phyloP scores from a whole-genome alignment of 768 basidiomycete species.

The Suillus variegatus region DNA sequence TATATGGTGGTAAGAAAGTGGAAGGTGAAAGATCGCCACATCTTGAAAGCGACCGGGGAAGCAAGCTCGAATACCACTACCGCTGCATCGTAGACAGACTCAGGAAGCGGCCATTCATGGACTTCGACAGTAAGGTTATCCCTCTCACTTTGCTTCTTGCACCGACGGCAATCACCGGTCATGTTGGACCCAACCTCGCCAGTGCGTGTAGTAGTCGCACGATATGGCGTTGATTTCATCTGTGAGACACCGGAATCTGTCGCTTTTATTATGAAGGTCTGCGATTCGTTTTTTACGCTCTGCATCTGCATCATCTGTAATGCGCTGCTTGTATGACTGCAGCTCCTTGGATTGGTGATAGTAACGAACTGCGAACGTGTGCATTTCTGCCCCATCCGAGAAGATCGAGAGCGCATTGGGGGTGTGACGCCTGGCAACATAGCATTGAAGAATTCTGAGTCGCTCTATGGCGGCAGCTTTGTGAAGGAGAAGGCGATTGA shows the following conservation, averaged over 20 bases:
- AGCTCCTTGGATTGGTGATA: slow-evolving; percentile 25
- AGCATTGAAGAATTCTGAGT: slow-evolving; percentile 25
- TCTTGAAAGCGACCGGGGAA: slow-evolving; percentile 36
- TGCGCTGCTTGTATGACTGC: slow-evolving; percentile 24
- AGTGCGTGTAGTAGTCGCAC: neutral
- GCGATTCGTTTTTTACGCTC: slow-evolving; percentile 20
- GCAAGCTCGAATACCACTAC: slow-evolving; percentile 43
- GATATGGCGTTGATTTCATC: neutral
- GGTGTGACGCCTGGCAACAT: slow-evolving; percentile 33
- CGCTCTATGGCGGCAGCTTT: slow-evolving; percentile 29
- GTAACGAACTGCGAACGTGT: slow-evolving; percentile 36
- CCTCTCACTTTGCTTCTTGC: slow-evolving; percentile 20
- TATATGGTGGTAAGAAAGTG: slow-evolving; percentile 37
- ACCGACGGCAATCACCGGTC: slow-evolving; percentile 24
- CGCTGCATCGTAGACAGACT: slow-evolving; percentile 17
- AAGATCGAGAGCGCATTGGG: slow-evolving; percentile 29
- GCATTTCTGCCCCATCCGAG: slow-evolving; percentile 13
- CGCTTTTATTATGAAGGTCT: slow-evolving; percentile 29
- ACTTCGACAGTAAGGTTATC: slow-evolving; percentile 28
- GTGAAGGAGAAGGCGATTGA: slow-evolving; percentile 45
- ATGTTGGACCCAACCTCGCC: neutral
- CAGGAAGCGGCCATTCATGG: slow-evolving; percentile 50
- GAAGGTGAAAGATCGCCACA: slow-evolving; percentile 44
- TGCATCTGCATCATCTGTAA: slow-evolving; percentile 28
- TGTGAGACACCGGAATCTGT: slow-evolving; percentile 10